Base-by-base conservation (phyloP, 352 stramenopile species). In the Pythium aquatile region DNA sequence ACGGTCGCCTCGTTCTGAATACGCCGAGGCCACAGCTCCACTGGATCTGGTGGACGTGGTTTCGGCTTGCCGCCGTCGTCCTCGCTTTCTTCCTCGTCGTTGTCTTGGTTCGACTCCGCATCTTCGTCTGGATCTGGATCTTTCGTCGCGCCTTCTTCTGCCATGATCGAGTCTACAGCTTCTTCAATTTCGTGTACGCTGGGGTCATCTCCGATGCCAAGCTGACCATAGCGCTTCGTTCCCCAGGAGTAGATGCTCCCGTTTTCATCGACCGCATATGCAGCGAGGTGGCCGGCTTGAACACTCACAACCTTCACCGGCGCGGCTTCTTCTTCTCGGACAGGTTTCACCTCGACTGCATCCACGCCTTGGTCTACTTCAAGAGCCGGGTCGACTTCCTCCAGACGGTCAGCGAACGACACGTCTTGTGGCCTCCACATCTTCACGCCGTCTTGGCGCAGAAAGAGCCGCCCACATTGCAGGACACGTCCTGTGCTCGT, bases 191-290 rank as follows among this genome's bases (percentile, higher is more conserved):
- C n/a, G n/a, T 33, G 10, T 8, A 42, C 26, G 42, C n/a, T n/a
- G 10, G 33, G 24, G 14, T 26, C 58, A 30, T 51, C 44, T 29
- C 44, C 44, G 44, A 28, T 51, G 1, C 85, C 85, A 8, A 93
- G 63, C 55, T 93, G 83, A 0, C 81, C 85, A 29, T 83, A 83
- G 14, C 74, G 62, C 5, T 75, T 66, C 5, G 73, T 69, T 0
- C 85, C 85, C 85, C 85, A 94, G 3, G 83, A 75, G 49, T 75
- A 90, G 10, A 89, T 35, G 0, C 52, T 56, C 0, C 82, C 83
- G 24, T 73, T 49, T 16, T 79, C 72, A 39, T 90, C 75, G 9
- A 93, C 58, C 10, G 78, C 81, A 46, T 90, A 93, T 0, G 66
- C 79, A 40, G 73, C 82, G 5, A 86, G 70, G 24, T 83, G 69